Base-by-base conservation (phyloP, 2,329 filamentous ascomycete species). In the Drechslera avenae region DNA sequence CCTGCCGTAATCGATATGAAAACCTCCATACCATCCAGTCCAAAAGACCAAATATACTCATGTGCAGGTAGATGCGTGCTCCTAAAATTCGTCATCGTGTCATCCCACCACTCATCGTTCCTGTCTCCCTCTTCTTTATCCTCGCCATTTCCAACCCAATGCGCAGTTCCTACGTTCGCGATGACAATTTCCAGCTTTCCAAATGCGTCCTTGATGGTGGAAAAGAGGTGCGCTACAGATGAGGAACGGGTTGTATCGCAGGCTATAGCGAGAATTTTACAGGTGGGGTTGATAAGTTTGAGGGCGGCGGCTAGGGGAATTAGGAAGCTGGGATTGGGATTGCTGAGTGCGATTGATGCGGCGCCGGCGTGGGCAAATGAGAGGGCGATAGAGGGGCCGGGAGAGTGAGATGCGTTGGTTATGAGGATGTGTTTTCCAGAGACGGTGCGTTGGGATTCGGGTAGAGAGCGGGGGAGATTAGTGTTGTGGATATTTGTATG, bases 41-140 rank as follows among this genome's bases (percentile, higher is more conserved):
- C 36, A 30, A 55, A 59, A 0, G 44, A 43, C 3, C 23, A 18
- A 23, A 60, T 50, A 18, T 47, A 62, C 14, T 55, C 40, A 28
- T 59, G 59, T 9, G 48, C 50, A 16, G 57, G 37, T 21, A 53
- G 50, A 17, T 54, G 41, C 9, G 55, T 52, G 16, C 52, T 52
- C 9, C 47, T 37, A 3, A 59, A 40, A 26, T 62, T 58, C 3
- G 39, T 50, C 2, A 34, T 53, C 18, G 51, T 46, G 9, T 47
- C 35, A 6, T 43, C 26, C 46, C 46, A 48, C 46, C 53, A 51
- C 12, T 19, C 26, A 14, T 53, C 50, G 7, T 49, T 28, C 2
- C 50, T 42, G 21, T 47, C 45, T 13, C 9, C 21, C 4, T 7
- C 21, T 8, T 23, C 4, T 39, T 12, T 12, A 13, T 23, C 19